Base-by-base conservation (phyloP, 2,329 filamentous ascomycete genomes). In the Diaporthe sp. region DNA sequence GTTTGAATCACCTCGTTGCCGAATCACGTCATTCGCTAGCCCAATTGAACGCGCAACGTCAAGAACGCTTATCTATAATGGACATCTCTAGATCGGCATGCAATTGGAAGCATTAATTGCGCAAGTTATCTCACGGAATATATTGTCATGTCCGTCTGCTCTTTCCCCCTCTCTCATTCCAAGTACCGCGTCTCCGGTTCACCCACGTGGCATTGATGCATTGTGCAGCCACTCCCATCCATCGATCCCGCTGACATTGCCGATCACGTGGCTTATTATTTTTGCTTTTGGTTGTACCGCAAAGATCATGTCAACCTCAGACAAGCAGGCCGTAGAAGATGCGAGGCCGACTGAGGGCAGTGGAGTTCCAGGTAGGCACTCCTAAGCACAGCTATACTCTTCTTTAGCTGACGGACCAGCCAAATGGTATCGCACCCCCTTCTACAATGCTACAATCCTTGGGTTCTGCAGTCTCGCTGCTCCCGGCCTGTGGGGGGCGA, bases 401-500 rank as follows among this genome's bases (percentile, higher is more conserved):
- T n/a, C 28, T 6, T 2, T 1, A 25, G 44, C 63, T 51, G 1
- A 51, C 8, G 15, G 28, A 5, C 13, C 28, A 51, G 44, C 20
- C 20, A 67, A 67, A 67, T 51, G 63, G 63, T 51, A 67, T n/a
- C 63, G 44, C 2, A 67, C 44, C 1, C 63, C 63, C 10, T 67
- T 67, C 31, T 67, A 67, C 20, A 67, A 67, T 34, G 61, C 61
- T 5, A 67, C 61, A 28, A 12, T 67, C 28, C 44, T 67, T 22
- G 63, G 63, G 3, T 51, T 67, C 28, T 51, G 63, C n/a, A 67
- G 63, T 37, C 44, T 67, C 6, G 63, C 63, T 10, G 86, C 86
- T 0, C 87, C 87, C 0, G 87, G 87, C 0, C 79, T 90, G 2
- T 90, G 89, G 88, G 90, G 89, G 78, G 88, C 89, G 1, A 89